Evolutionary conservation across 169 alveolate species (phyloP), one percentile per base, ranked within the genome.

Genomic region (Perkinsus chesapeaki): DNA sequence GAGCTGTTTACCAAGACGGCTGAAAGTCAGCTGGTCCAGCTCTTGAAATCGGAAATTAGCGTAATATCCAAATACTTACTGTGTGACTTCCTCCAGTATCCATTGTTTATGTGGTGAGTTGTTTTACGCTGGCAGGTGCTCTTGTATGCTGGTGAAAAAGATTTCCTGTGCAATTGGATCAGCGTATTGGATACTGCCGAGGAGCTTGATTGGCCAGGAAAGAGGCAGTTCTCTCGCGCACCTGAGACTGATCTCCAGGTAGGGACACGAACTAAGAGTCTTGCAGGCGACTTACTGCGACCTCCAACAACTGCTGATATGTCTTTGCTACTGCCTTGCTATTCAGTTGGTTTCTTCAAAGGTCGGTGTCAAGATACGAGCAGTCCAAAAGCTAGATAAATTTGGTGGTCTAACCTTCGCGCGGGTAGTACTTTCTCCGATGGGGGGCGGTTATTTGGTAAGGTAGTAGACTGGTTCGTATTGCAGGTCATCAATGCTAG

Each of bases 401-500:
- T 34, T 60, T 60, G 82, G 82, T 60, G 82, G 82, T 23, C 82
- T 60, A 1, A 60, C 82, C 31, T 60, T 60, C 82, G 82, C 82
- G 3, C 12, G 82, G 82, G 82, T 60, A 60, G 7, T n/a, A n/a
- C n/a, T n/a, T n/a, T n/a, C n/a, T n/a, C n/a, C n/a, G n/a, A n/a
- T n/a, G n/a, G 82, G 82, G 12, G 31, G 12, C 82, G 82, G 37
- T 23, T 16, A 20, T 7, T 60, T 60, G 31, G 12, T 16, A 23
- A 60, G 82, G 3, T 60, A 3, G 3, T 27, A 27, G 1, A 34
- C 31, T 20, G 31, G 1, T 3, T 60, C 31, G 12, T 27, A 16
- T 34, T 60, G 12, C 31, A 60, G 82, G 82, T 96, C 82, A 95
- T 94, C 91, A 97, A 97, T 23, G 97, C 96, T 39, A 97, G 98